Base-by-base conservation (phyloP, 345 rosid species). In the Moringa oleifera region DNA sequence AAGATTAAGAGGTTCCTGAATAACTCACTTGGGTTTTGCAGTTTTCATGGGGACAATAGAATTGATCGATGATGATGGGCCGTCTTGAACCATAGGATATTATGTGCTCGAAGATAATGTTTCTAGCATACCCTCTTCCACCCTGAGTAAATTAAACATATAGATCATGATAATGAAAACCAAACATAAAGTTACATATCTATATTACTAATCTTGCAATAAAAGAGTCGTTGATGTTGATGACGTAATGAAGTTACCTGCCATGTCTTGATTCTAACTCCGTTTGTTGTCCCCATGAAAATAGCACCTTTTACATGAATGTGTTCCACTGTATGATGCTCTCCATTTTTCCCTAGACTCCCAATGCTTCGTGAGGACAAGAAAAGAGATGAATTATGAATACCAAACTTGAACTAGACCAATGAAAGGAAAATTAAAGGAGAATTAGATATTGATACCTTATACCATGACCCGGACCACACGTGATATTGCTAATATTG, bases 391-490 rank as follows among this genome's bases (percentile, higher is more conserved):
- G n/a, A 0, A 53, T 36, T n/a, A n/a, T 6, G 23, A 20, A 47
- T 0, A 46, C 1, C 33, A 20, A 53, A 12, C 20, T 33, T 18
- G 18, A 23, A 37, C 21, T 18, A 59, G 25, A 6, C 13, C 25
- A 4, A 25, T 51, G 22, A 55, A n/a, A 37, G 9, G 0, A 22
- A 57, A 21, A 5, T 62, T 51, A 18, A 22, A 17, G 12, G 10
- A 37, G 23, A 11, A 46, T 17, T 15, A 57, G 7, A 23, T 20
- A n/a, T 20, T 24, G 2, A 21, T 47, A 80, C 87, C 87, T 85
- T 57, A 82, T 76, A 17, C 87, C 87, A 50, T 82, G 90, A 4
- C 90, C 87, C 0, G 85, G 87, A 55, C 90, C 83, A 28, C 90
- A 84, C 1, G 50, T 7, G 33, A 76, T 73, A 18, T 51, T 18